Evolutionary conservation across 257 asterid species (phyloP).

Genomic region (Solanum chaucha): DNA sequence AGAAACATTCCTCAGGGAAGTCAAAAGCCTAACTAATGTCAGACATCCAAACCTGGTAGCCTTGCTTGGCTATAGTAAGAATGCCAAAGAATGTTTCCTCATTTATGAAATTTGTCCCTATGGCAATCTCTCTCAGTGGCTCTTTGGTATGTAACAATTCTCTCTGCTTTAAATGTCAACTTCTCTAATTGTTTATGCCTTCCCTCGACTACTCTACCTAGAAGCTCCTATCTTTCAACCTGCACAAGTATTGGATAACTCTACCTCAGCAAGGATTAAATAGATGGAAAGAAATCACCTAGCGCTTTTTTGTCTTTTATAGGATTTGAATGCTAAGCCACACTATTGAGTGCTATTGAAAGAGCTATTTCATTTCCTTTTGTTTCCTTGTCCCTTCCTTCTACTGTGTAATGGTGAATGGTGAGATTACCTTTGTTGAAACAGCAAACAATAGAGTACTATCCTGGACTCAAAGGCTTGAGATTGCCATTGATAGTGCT

Average conservation of each 20-base stretch:
- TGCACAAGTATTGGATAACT: neutral
- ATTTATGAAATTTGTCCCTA: slow-evolving; percentile 20
- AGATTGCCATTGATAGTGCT: neutral
- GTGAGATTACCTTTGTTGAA: neutral
- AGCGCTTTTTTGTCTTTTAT: neutral
- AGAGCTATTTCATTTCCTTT: neutral
- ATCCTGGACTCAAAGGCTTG: slow-evolving; percentile 7
- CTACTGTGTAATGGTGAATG: neutral
- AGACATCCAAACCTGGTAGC: slow-evolving; percentile 19
- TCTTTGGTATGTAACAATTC: slow-evolving; percentile 11
- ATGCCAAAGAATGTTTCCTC: slow-evolving; percentile 6
- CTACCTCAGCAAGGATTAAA: neutral
- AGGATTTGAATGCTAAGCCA: neutral
- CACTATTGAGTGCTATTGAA: neutral
- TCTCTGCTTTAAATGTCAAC: neutral
- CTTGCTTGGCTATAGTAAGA: slow-evolving; percentile 12
- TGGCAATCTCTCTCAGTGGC: slow-evolving; percentile 22
- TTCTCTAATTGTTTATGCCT: neutral
- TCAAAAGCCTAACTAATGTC: slow-evolving; percentile 14
- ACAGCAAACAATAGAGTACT: neutral
- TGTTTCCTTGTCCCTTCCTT: neutral
- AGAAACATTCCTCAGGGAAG: slow-evolving; percentile 21
- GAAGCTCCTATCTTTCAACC: neutral
- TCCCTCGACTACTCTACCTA: neutral
- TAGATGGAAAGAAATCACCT: neutral